Evolutionary conservation across 2,329 filamentous ascomycete genomes (phyloP).

Genomic region (Teratosphaeriaceae sp.): DNA sequence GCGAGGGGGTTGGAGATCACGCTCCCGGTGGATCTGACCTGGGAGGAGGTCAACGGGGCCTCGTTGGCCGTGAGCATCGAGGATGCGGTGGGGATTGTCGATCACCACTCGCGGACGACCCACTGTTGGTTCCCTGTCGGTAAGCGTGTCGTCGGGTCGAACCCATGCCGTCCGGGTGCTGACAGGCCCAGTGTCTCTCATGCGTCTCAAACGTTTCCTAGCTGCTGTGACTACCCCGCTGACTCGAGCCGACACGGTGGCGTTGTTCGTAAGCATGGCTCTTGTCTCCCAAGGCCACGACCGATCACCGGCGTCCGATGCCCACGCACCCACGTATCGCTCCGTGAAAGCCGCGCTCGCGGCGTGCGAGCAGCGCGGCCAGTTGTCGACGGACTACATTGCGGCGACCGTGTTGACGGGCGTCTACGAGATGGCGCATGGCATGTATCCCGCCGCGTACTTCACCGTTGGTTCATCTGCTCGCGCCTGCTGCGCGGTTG

Average conservation of each 20-base stretch:
- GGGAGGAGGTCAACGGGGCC: not conserved
- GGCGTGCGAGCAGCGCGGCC: slow-evolving; percentile 11
- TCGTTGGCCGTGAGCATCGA: not conserved
- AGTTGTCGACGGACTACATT: slow-evolving; percentile 11
- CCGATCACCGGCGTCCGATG: too few species aligned
- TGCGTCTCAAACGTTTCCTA: not conserved
- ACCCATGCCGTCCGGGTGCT: not conserved
- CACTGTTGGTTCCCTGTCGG: not conserved
- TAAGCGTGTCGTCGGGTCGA: not conserved
- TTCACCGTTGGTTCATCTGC: slow-evolving; percentile 9
- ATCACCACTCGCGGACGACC: not conserved
- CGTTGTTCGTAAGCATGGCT: slow-evolving; percentile 10
- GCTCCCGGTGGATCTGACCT: not conserved
- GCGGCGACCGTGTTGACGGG: slow-evolving; percentile 14
- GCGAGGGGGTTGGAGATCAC: not conserved
- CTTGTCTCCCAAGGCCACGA: slow-evolving; percentile 8
- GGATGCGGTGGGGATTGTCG: not conserved
- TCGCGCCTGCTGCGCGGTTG: slow-evolving; percentile 10
- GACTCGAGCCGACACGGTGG: slow-evolving; percentile 4
- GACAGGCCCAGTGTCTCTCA: not conserved
- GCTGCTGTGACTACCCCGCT: not conserved
- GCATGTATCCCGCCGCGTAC: slow-evolving; percentile 14
- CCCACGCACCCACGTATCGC: not conserved
- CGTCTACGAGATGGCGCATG: slow-evolving; percentile 13
- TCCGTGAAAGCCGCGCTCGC: slow-evolving; percentile 11